Conservation (phyloP, 2,329 filamentous ascomycete species). For the Fusarium sororula region DNA sequence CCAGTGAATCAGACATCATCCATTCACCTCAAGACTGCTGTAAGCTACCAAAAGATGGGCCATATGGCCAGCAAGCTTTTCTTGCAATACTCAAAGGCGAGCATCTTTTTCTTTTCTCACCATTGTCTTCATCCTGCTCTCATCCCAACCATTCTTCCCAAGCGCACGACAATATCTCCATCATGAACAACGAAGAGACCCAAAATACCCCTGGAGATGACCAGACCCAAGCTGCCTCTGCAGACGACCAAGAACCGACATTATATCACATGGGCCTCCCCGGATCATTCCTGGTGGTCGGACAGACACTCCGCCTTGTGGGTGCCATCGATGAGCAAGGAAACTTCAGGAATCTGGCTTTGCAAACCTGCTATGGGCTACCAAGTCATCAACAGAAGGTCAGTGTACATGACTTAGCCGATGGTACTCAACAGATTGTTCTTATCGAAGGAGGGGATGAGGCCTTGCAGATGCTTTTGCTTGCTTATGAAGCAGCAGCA, state of each 20-base stretch:
- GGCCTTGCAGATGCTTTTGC: not conserved
- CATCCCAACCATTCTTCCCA: not conserved
- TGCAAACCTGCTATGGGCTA: not conserved
- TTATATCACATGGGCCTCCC: not conserved
- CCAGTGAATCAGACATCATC: not conserved
- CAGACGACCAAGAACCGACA: not conserved
- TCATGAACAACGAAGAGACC: not conserved
- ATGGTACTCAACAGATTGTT: not conserved
- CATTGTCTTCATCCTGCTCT: not conserved
- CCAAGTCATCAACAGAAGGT: not conserved
- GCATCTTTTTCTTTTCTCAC: not conserved
- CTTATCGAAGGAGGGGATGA: not conserved
- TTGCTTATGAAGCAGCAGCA: not conserved
- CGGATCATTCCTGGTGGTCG: not conserved
- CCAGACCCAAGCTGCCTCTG: rapidly evolving
- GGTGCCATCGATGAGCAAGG: not conserved
- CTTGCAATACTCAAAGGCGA: rapidly evolving
- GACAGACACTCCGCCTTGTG: not conserved
- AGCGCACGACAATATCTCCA: rapidly evolving
- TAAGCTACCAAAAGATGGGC: too few relatives aligned
- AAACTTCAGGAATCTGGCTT: not conserved
- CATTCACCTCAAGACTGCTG: not conserved
- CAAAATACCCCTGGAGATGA: rapidly evolving
- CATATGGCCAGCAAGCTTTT: not conserved
- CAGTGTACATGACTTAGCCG: not conserved